Percentiles rank a stretch among this genome's conserved stretches.
These are phyloP conservation scores for Ophiostoma pallidulum DNA, from an alignment of 2,329 filamentous ascomycete species.

Conservation along the genomic window DNA sequence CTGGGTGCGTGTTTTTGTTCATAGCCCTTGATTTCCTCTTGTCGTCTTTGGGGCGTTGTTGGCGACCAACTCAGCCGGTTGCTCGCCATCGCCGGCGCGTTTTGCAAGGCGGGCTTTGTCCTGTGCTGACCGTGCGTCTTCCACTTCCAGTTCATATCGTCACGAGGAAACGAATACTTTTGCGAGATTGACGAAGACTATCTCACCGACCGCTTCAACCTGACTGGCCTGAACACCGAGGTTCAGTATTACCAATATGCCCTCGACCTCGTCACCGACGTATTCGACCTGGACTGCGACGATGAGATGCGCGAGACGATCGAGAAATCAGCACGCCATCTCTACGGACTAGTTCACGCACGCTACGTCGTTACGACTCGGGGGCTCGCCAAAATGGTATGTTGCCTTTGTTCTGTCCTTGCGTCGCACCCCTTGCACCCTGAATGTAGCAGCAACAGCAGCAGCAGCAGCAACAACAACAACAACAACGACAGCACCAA, in stretches of 20 bases:
- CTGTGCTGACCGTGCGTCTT: not conserved
- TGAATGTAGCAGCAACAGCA: too few species aligned
- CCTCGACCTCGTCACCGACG: slow-evolving; percentile 91
- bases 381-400: slow-evolving; percentile 83
- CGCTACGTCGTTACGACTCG: slow-evolving; percentile 94
- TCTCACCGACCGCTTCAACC: slow-evolving; percentile 93
- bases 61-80: too few species aligned
- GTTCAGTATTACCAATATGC: slow-evolving; percentile 99
- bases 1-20: slow-evolving; percentile 61
- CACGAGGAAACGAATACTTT: slow-evolving; percentile 96
- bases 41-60: not conserved
- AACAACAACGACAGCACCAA: too few species aligned
- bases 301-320: slow-evolving; percentile 98
- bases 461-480: too few species aligned
- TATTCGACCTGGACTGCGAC: slow-evolving; percentile 97
- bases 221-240: slow-evolving; percentile 93
- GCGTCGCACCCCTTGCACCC: too few species aligned
- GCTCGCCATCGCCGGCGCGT: not conserved
- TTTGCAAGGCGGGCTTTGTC: too few species aligned
- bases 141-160: slow-evolving; percentile 76
- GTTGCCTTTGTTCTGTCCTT: not conserved
- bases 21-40: slow-evolving; percentile 4
- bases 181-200: slow-evolving; percentile 99
- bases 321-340: slow-evolving; percentile 89
- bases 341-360: slow-evolving; percentile 93